phyloP scores from a whole-genome alignment of 768 basidiomycete species.

The Rhodotorula kratochvilovae region DNA sequence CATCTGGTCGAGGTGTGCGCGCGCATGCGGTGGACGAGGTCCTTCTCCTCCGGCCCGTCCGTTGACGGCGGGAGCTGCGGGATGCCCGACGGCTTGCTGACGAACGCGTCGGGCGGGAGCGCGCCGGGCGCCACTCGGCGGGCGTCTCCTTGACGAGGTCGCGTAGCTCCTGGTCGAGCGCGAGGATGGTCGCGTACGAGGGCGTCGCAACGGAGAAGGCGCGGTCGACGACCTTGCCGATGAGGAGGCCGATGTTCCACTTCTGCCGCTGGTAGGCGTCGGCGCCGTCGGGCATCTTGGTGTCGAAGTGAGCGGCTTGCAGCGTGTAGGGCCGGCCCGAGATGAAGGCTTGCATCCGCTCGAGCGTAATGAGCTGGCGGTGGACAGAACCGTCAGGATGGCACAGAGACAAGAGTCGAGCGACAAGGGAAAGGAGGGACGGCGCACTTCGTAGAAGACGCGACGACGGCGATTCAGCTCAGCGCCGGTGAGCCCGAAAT shows the following conservation, averaged over 20 bases:
- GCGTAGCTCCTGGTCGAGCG: slow-evolving; percentile 31
- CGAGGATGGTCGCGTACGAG: slow-evolving; percentile 25
- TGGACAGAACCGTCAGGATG: too few species aligned
- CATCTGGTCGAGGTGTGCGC: slow-evolving; percentile 30
- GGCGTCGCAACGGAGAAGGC: slow-evolving; percentile 29
- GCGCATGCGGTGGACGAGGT: background rate
- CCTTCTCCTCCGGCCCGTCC: background rate
- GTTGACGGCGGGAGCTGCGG: slow-evolving; percentile 4
- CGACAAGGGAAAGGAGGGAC: too few species aligned
- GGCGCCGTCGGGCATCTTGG: slow-evolving; percentile 14
- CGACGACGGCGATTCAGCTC: slow-evolving; percentile 22
- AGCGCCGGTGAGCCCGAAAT: slow-evolving; percentile 14
- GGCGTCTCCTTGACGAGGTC: slow-evolving; percentile 24
- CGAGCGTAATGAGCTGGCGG: slow-evolving; percentile 21
- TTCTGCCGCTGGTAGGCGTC: slow-evolving; percentile 14
- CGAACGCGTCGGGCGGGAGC: slow-evolving; percentile 9
- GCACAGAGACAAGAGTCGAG: too few species aligned
- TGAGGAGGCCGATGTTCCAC: slow-evolving; percentile 27
- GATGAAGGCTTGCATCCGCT: slow-evolving; percentile 27
- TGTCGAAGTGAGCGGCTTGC: slow-evolving; percentile 20
- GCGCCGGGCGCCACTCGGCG: slow-evolving; percentile 5
- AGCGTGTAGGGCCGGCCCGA: slow-evolving; percentile 23
- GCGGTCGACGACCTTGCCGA: slow-evolving; percentile 26
- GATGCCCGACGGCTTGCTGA: slow-evolving; percentile 10
- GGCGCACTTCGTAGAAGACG: slow-evolving; percentile 18